These are phyloP conservation scores for Firmiana major DNA, from an alignment of 345 rosid genomes.

Conservation along the genomic window DNA sequence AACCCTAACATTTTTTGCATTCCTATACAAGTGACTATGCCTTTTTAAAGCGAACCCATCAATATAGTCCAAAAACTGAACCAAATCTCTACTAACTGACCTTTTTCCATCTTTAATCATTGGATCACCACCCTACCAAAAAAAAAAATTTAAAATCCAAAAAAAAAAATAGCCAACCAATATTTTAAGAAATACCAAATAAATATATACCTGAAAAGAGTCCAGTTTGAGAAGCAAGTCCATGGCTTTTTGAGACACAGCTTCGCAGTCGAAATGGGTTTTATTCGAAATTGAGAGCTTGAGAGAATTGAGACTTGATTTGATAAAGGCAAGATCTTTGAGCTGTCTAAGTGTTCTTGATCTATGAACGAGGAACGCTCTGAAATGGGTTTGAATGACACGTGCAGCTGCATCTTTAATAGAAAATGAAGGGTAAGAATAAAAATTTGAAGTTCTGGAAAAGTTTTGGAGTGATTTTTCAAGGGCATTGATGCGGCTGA, in stretches of 20 bases:
- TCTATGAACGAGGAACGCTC: conserved; percentile 69
- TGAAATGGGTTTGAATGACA: conserved; percentile 75
- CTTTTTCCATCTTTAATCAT: conserved; percentile 76
- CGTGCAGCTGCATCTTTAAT: conserved; percentile 76
- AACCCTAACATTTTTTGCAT: conserved; percentile 32
- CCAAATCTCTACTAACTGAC: conserved; percentile 62
- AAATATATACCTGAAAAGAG: conserved; percentile 60
- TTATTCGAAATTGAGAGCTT: conserved; percentile 52
- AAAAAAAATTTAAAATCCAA: background rate
- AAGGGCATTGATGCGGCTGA: conserved; percentile 50
- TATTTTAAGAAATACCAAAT: background rate
- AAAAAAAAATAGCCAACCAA: background rate
- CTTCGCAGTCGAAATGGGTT: conserved; percentile 39
- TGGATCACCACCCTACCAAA: conserved; percentile 57
- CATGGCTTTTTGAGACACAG: conserved; percentile 53
- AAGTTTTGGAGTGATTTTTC: conserved; percentile 44
- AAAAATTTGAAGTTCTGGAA: conserved; percentile 19
- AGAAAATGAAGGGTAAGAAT: conserved; percentile 23
- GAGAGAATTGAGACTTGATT: conserved; percentile 59
- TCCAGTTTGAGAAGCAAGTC: conserved; percentile 68
- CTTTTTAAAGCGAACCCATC: conserved; percentile 48
- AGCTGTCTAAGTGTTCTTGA: conserved; percentile 77
- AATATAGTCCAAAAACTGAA: conserved; percentile 53
- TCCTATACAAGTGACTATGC: conserved; percentile 25
- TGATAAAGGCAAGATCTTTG: conserved; percentile 66